These are phyloP conservation scores for Aspergillus sp. DNA, from an alignment of 2,329 filamentous ascomycete species.

Conservation along the genomic window DNA sequence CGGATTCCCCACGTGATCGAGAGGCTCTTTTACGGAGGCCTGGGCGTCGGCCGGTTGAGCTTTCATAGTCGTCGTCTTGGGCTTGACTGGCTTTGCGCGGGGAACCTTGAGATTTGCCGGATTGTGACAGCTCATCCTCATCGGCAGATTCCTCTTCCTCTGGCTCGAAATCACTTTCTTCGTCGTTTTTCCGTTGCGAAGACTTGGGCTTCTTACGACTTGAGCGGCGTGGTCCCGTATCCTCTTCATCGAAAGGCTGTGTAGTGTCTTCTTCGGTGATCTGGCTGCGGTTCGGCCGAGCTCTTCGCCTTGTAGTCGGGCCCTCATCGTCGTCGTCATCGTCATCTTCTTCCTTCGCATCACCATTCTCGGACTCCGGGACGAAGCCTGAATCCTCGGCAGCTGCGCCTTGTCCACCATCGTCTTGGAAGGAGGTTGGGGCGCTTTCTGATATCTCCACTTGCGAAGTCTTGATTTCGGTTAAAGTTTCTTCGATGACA, in stretches of 20 bases:
- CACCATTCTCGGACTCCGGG: conserved; percentile 43
- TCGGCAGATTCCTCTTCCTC: conserved; percentile 54
- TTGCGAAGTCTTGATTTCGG: conserved; percentile 40
- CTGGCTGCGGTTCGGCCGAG: conserved; percentile 25
- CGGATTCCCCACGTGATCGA: conserved; percentile 44
- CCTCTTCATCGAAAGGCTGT: conserved; percentile 26
- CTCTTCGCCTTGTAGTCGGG: conserved; percentile 51
- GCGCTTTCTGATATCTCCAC: conserved; percentile 44
- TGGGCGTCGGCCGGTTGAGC: conserved; percentile 51
- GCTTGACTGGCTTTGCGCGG: conserved; percentile 42
- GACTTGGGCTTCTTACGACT: conserved; percentile 42
- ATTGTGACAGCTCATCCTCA: conserved; percentile 54
- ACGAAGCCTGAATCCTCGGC: conserved; percentile 38
- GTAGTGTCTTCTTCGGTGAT: conserved; percentile 20
- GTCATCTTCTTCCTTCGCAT: conserved; percentile 39
- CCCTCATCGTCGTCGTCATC: conserved; percentile 54
- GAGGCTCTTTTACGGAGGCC: conserved; percentile 52
- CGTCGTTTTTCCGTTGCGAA: conserved; percentile 54
- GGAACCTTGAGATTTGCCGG: conserved; percentile 47
- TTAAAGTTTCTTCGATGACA: conserved; percentile 49
- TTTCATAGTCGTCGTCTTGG: conserved; percentile 49
- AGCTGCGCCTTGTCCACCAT: conserved; percentile 26
- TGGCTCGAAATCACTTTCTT: conserved; percentile 62
- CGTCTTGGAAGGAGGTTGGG: conserved; percentile 35
- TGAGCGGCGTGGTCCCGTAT: conserved; percentile 35